Conservation (phyloP, 1,139 yeast genomes). For the Lizanozyma gosingica region DNA sequence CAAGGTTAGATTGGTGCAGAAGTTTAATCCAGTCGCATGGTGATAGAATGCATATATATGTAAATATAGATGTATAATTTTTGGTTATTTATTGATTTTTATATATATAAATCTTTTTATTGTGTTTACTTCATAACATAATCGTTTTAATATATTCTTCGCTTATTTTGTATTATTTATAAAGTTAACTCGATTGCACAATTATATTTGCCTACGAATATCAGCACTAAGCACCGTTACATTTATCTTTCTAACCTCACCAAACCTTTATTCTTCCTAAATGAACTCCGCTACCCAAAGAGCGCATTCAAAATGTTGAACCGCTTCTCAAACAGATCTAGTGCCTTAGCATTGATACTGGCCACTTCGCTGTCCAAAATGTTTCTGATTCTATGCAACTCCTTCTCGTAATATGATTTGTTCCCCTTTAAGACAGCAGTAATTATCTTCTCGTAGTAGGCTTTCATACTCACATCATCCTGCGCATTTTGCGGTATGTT, state of each 20-base stretch:
- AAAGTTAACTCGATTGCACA: too few relatives aligned
- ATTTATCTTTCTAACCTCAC: not conserved
- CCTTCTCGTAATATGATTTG: constrained; percentile 14
- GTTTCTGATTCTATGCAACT: constrained; percentile 19
- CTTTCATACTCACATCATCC: constrained; percentile 8
- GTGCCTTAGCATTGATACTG: constrained; percentile 16
- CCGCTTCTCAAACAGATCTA: constrained; percentile 28
- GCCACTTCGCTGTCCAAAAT: constrained; percentile 18
- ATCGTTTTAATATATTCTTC: too few relatives aligned
- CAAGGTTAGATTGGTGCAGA: constrained; percentile 54
- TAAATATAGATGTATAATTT: too few relatives aligned
- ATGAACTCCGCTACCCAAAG: too few relatives aligned
- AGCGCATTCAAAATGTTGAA: constrained; percentile 22
- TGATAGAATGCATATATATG: too few relatives aligned
- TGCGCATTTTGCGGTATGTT: not conserved
- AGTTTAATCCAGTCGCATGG: constrained; percentile 48
- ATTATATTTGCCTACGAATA: too few relatives aligned
- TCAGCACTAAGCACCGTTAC: not conserved
- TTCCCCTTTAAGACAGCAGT: constrained; percentile 18
- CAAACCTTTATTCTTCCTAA: too few relatives aligned
- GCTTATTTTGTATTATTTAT: too few relatives aligned
- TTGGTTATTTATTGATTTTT: too few relatives aligned
- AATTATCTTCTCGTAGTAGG: constrained; percentile 19
- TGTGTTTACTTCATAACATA: too few relatives aligned
- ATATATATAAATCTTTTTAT: too few relatives aligned